Evolutionary conservation across 2,329 filamentous ascomycete species (phyloP).

Genomic region (Elsinoe fawcettii): DNA sequence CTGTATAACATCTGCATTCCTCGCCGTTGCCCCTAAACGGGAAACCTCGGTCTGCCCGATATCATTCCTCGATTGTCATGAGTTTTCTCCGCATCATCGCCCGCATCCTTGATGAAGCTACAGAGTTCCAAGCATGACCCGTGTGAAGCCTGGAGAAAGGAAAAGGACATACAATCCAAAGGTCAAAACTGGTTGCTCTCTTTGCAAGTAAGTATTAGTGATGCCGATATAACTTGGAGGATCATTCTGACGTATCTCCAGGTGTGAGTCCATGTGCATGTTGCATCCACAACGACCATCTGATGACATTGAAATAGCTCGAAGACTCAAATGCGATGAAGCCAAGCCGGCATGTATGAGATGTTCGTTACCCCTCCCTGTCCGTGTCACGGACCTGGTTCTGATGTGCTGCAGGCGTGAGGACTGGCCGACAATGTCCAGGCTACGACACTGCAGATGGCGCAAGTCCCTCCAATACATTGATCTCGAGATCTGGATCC

Average conservation of each 20-base stretch:
- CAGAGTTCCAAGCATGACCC: slow-evolving; percentile 4
- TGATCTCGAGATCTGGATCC: not conserved
- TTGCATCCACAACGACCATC: not conserved
- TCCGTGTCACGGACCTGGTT: not conserved
- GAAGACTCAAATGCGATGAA: slow-evolving; percentile 15
- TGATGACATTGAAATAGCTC: not conserved
- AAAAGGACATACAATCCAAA: slow-evolving; percentile 15
- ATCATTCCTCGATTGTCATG: not conserved
- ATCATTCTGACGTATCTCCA: not conserved
- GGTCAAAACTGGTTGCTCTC: slow-evolving; percentile 10
- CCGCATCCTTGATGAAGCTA: not conserved
- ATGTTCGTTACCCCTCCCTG: not conserved
- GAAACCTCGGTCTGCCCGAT: not conserved
- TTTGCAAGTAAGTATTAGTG: slow-evolving; percentile 5
- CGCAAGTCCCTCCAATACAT: not conserved
- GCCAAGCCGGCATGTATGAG: slow-evolving; percentile 12
- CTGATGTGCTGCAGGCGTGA: not conserved
- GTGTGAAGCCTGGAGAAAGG: slow-evolving; percentile 14
- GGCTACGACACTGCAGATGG: not conserved
- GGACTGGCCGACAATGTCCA: slow-evolving; percentile 8
- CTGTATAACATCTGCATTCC: slow-evolving; percentile 1
- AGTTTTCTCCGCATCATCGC: not conserved
- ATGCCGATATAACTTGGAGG: not conserved
- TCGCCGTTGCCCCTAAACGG: slow-evolving; percentile 9
- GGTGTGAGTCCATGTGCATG: not conserved